Conservation (phyloP, 805 yeast genomes). For the Pichia kluyveri region DNA sequence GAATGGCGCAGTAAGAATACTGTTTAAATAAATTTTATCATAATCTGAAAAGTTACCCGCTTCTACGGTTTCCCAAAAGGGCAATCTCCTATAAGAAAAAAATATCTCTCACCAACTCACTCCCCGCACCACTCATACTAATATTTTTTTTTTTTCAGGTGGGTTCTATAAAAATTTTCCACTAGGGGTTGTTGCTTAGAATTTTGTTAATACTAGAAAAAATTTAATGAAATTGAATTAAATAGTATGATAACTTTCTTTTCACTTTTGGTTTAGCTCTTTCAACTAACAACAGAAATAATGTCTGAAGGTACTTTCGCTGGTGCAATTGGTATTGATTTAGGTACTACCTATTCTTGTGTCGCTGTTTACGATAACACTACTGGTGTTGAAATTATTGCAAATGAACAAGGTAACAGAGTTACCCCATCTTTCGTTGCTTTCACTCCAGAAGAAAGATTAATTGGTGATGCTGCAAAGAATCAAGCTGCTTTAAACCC, state of each 20-base stretch:
- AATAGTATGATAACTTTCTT: no score
- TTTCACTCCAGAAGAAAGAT: slow-evolving; percentile 69
- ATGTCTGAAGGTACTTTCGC: slow-evolving; percentile 99
- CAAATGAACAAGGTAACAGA: slow-evolving; percentile 82
- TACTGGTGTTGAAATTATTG: slow-evolving; percentile 69
- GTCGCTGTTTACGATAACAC: slow-evolving; percentile 60
- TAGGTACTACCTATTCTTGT: slow-evolving; percentile 80
- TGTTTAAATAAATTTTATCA: background rate
- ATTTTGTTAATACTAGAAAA: no score
- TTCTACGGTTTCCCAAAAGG: no score
- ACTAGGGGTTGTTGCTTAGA: background rate
- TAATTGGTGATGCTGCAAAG: slow-evolving; percentile 78
- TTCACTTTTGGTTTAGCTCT: no score
- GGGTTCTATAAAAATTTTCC: background rate
- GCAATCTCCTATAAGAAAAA: no score
- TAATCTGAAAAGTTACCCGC: background rate
- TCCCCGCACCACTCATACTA: no score
- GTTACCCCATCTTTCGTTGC: slow-evolving; percentile 78
- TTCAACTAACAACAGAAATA: slow-evolving; percentile 8
- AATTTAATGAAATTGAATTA: background rate
- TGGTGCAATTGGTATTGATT: slow-evolving; percentile 99
- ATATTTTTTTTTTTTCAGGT: no score
- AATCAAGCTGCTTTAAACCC: slow-evolving; percentile 78
- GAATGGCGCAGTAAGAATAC: background rate
- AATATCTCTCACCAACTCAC: no score